Evolutionary conservation across 176 grass and related monocot species (phyloP), one percentile per base, ranked within the genome.

Genomic region (Urochloa ruziziensis): DNA sequence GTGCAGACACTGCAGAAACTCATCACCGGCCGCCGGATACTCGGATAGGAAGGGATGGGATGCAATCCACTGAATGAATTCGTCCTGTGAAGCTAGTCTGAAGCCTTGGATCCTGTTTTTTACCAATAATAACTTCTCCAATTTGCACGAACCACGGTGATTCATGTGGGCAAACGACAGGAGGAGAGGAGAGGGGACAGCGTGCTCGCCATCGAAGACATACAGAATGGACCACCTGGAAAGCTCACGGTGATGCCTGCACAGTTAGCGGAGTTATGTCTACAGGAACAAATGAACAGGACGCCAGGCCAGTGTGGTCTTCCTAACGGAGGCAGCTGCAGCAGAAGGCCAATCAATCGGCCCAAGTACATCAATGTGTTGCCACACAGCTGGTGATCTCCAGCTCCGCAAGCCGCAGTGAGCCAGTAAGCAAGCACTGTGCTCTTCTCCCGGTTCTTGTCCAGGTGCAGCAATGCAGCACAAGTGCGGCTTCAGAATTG

Each of bases 261-360:
- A 79, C 74, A 47, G 81, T 64, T 64, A 30, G n/a, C 21, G 23
- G 63, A 88, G 67, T 47, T 27, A 77, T 82, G 54, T 48, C 67
- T 7, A 44, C 43, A 34, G 34, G 27, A 82, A 62, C 67, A 69
- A 70, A 57, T 33, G 70, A 29, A 75, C 54, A 85, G 51, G 56
- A 70, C 28, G 36, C n/a, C 21, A 23, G 2, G 16, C 48, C 67
- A 73, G 66, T 57, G 35, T 73, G 66, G 57, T 64, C 35, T 44
- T 34, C 66, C 42, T 34, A 18, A 7, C 16, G 37, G 66, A 77
- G 67, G 62, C 80, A 63, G 64, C 42, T 54, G 52, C 57, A 39
- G 40, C 56, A 53, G 47, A 47, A 7, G 60, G 43, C 47, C 70
- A 75, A 63, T 75, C 60, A 67, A 67, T 75, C 9, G 1, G 44